Evolutionary conservation across 441 rosid species (phyloP).

Genomic region (Populus trichocarpa): DNA sequence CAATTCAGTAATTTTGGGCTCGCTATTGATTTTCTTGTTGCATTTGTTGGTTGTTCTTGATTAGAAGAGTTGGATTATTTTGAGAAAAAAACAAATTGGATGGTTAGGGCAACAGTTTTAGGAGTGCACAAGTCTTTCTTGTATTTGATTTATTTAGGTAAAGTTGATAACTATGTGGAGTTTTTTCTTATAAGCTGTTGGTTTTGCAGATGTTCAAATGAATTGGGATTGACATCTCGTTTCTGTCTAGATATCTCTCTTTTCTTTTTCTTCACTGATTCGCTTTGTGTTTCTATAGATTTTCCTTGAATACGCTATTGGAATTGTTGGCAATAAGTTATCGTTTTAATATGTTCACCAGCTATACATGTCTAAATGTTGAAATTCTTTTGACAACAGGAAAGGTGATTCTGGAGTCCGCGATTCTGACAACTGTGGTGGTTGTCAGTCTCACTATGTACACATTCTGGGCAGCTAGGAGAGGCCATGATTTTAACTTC

Average conservation of each 20-base stretch:
- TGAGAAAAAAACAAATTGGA: background rate
- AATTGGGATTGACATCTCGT: background rate
- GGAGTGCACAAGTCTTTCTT: too few relatives aligned
- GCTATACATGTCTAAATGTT: background rate
- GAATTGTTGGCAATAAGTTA: background rate
- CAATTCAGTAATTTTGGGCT: background rate
- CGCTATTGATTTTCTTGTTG: background rate
- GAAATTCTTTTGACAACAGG: constrained; percentile 42
- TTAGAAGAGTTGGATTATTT: background rate
- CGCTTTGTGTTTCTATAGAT: background rate
- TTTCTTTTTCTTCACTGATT: background rate
- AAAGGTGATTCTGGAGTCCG: constrained; percentile 75
- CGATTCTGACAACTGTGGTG: constrained; percentile 63
- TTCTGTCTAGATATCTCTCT: background rate
- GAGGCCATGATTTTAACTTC: constrained; percentile 85
- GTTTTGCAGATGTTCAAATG: background rate
- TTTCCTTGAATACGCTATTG: background rate
- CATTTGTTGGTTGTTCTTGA: background rate
- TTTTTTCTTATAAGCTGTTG: background rate
- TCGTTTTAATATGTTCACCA: background rate
- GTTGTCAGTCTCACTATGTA: constrained; percentile 73
- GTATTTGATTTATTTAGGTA: background rate
- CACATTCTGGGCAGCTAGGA: constrained; percentile 92
- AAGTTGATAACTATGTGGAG: background rate
- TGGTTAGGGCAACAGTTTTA: background rate